Evolutionary conservation across 129 eudicot genomes (phyloP).

Genomic region (Solidago caesia): DNA sequence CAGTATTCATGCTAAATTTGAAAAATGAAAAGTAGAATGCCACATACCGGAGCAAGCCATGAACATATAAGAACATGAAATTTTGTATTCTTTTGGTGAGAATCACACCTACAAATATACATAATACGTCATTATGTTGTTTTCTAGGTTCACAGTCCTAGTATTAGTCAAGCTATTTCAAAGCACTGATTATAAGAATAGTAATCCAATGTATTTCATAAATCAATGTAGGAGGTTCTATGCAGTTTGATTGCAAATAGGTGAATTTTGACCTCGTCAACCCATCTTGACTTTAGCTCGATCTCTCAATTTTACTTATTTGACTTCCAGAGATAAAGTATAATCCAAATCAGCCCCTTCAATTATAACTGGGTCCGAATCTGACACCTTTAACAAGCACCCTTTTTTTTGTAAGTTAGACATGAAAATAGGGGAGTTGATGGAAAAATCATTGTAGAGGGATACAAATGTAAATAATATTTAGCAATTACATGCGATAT

Average conservation of each 20-base stretch:
- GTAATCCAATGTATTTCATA: neutral
- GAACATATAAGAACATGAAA: neutral
- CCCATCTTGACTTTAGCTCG: neutral
- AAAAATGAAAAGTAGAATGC: no score
- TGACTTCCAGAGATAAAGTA: neutral
- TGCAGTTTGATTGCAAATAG: neutral
- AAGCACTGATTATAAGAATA: neutral
- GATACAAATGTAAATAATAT: no score
- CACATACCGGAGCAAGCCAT: neutral
- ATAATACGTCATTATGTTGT: neutral
- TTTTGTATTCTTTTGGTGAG: constrained; percentile 4
- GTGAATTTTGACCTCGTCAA: neutral
- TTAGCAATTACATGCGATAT: no score
- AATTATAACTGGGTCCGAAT: neutral
- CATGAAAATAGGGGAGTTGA: no score
- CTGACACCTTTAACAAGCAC: neutral
- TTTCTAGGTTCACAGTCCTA: neutral
- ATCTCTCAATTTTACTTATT: neutral
- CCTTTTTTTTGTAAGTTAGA: no score
- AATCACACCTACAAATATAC: constrained; percentile 6
- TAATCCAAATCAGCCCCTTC: neutral
- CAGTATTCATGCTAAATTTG: neutral
- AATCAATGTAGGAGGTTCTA: neutral
- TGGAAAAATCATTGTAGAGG: no score
- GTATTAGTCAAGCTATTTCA: neutral